A percentile compares a stretch with the other conserved stretches of the same genome.
phyloP scores from a whole-genome alignment of 1,284 basidiomycete genomes.

The Meripilus lineatus region DNA sequence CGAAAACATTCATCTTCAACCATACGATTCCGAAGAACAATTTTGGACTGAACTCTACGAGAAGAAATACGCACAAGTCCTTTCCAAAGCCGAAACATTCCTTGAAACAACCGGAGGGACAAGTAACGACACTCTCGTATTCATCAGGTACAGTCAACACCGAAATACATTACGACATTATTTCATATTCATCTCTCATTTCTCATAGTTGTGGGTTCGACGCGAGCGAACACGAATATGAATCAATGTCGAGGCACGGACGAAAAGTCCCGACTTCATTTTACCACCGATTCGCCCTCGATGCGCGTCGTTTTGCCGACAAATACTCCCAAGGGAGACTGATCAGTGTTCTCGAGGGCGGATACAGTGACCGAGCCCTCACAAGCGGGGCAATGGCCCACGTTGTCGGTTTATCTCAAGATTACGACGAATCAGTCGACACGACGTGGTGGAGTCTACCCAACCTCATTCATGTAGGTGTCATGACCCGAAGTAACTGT shows the following conservation, averaged over 20 bases:
- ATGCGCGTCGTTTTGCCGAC: constrained; percentile 68
- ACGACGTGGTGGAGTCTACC: constrained; percentile 67
- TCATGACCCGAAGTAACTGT: not conserved
- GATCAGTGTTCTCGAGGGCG: constrained; percentile 90
- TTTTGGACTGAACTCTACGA: constrained; percentile 79
- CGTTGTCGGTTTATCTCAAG: constrained; percentile 52
- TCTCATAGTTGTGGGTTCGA: constrained; percentile 79
- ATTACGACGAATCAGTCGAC: constrained; percentile 28
- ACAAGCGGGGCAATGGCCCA: constrained; percentile 81
- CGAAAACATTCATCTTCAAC: constrained; percentile 86
- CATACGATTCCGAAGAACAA: constrained; percentile 68
- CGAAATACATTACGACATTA: not conserved
- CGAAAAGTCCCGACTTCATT: constrained; percentile 88
- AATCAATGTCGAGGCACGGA: constrained; percentile 89
- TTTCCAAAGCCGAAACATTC: constrained; percentile 75
- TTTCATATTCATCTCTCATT: constrained; percentile 1
- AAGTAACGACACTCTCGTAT: constrained; percentile 72
- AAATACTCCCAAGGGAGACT: constrained; percentile 65
- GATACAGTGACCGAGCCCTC: constrained; percentile 88
- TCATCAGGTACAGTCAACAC: constrained; percentile 67
- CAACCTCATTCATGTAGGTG: constrained; percentile 59
- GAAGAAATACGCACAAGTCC: constrained; percentile 59
- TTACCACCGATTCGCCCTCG: constrained; percentile 80
- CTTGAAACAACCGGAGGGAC: constrained; percentile 60
- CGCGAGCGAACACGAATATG: constrained; percentile 88